Base-by-base conservation (phyloP, 2,329 filamentous ascomycete genomes). In the Aspergillus versicolor region DNA sequence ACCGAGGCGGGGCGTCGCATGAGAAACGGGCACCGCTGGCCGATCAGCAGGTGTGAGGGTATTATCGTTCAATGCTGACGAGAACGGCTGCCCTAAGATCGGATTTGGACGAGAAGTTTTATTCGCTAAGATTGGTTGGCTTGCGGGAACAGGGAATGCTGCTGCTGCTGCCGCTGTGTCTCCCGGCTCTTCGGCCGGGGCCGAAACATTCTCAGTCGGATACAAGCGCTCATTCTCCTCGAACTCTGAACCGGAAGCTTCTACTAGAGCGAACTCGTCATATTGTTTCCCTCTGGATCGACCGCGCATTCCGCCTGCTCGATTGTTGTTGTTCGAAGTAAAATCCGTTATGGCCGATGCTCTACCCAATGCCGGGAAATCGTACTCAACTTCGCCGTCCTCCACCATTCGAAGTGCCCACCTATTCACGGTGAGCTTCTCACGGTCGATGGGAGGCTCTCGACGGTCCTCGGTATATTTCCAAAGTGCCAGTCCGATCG, bases 361-460 rank as follows among this genome's bases (percentile, higher is more conserved):
- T 34, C 84, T 78, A 9, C 77, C 79, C 32, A 88, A 71, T 1
- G 85, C 79, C 5, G 85, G 84, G 61, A 88, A 88, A 65, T 88
- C 85, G 64, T 83, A 85, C 58, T 88, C 85, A 3, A 88, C 82
- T 65, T 88, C 85, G 5, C 83, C 85, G 63, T 88, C 85, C 63
- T 88, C 85, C 8, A 87, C 84, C 81, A 88, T 87, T n/a, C 85
- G 79, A 52, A 88, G 71, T 24, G 84, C 82, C 85, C 85, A 88
- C 57, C 79, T 77, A 63, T 88, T 87, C 57, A 87, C 82, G 54
- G 82, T 84, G 53, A 81, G 71, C 61, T 85, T 83, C 24, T 78
- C 76, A 2, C 72, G 72, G 6, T 78, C 73, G 9, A 88, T 73
- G 1, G 77, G 61, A 8, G 85, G 85, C 56, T 84, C 77, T 11